Base-by-base conservation (phyloP, 441 rosid species). In the Macaranga tanarius region DNA sequence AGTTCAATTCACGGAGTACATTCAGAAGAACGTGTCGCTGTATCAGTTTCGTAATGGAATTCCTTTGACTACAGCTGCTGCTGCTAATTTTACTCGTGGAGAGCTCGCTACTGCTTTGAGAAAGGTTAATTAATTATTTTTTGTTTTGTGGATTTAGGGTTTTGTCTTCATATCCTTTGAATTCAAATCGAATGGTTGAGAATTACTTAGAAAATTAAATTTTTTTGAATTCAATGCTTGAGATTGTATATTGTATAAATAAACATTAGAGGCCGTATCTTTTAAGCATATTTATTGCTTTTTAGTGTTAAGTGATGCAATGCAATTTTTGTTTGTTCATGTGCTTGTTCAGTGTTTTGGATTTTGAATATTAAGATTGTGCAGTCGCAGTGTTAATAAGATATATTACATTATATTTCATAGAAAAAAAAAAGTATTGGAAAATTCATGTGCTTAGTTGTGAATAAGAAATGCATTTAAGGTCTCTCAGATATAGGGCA, bases 41-140 rank as follows among this genome's bases (percentile, higher is more conserved):
- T 90, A 95, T 77, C 96, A 95, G 81, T 95, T 90, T 73, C 87
- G 96, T 0, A 95, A 95, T 22, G 97, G 99, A 25, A 91, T 95
- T 75, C 96, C 99, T 17, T 84, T 95, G 83, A 91, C 96, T 3
- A 89, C 97, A 1, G 85, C 92, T 0, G 97, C 99, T 5, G 94
- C 96, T 0, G 97, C 99, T 0, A 89, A 91, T 68, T 95, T 91
- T 73, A 92, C 95, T 22, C 92, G 97, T 7, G 93, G 97, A 47
- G 99, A 92, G 86, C 97, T 95, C 22, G 97, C 99, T 42, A 83
- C 99, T 31, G 98, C 99, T 55, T 80, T 91, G 84, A 86, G 97
- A 63, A 95, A 95, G 97, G 99, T 92, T 92, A 26, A 62, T 61
- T 23, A 59, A 47, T 28, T 0, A 38, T 44, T 54, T 56, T 5